Evolutionary conservation across 2,329 filamentous ascomycete genomes (phyloP).

Genomic region (Ploettnerulaceae sp.): DNA sequence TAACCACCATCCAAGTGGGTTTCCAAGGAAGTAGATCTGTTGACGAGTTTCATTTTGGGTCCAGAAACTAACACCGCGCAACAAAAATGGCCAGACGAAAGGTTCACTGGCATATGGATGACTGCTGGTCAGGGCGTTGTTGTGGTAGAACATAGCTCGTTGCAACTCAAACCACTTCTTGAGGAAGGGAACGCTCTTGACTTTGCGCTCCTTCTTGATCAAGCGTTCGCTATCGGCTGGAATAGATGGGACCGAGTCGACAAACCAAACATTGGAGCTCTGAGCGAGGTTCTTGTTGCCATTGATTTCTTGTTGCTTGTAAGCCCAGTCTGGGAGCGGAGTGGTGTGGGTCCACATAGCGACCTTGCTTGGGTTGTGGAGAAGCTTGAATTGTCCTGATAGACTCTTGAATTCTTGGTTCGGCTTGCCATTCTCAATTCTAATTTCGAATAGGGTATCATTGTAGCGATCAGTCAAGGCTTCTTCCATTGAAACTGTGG

Average conservation of each 20-base stretch:
- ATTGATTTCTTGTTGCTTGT: constrained; percentile 98
- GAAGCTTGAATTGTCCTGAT: constrained; percentile 89
- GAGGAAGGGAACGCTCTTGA: constrained; percentile 83
- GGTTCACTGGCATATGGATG: constrained; percentile 94
- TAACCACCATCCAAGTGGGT: constrained; percentile 96
- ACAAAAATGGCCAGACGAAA: constrained; percentile 95
- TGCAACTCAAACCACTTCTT: constrained; percentile 96
- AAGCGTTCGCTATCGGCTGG: constrained; percentile 64
- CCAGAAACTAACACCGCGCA: constrained; percentile 98
- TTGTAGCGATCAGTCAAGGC: constrained; percentile 71
- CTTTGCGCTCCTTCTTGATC: constrained; percentile 68
- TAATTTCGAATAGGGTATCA: constrained; percentile 89
- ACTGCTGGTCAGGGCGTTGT: constrained; percentile 94
- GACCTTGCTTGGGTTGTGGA: constrained; percentile 91
- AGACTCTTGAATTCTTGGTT: constrained; percentile 84
- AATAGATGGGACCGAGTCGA: constrained; percentile 84
- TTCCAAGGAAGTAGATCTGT: constrained; percentile 98
- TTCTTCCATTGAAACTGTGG: constrained; percentile 68
- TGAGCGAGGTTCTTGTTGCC: constrained; percentile 94
- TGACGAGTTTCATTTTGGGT: constrained; percentile 90
- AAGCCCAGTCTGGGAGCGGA: constrained; percentile 94
- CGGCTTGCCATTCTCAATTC: constrained; percentile 79
- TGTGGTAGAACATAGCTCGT: constrained; percentile 98
- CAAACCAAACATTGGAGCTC: constrained; percentile 89
- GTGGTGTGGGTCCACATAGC: constrained; percentile 98